Percentiles rank a stretch among this genome's conserved stretches.
These are phyloP conservation scores for Aurifilum marmelostoma DNA, from an alignment of 2,329 filamentous ascomycete species.

Conservation along the genomic window DNA sequence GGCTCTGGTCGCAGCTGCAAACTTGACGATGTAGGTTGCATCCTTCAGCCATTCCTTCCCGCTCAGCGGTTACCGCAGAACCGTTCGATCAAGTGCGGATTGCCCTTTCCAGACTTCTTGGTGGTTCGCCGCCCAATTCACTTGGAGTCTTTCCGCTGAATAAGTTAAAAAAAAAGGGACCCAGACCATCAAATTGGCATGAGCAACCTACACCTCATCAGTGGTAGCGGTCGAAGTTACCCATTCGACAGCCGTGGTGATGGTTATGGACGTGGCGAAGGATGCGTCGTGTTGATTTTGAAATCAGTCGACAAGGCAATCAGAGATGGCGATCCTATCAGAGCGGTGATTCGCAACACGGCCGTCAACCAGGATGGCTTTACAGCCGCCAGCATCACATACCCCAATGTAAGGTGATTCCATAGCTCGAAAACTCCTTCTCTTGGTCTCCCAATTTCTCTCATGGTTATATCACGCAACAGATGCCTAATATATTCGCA, in stretches of 20 bases:
- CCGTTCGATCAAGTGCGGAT: too few species aligned
- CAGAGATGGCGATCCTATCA: constrained; percentile 13
- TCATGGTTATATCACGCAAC: too few species aligned
- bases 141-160: too few species aligned
- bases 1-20: constrained; percentile 34
- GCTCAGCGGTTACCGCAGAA: too few species aligned
- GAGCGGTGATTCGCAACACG: constrained; percentile 33
- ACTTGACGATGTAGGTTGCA: constrained; percentile 19
- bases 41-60: too few species aligned
- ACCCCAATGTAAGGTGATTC: constrained; percentile 40
- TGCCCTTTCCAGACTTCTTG: too few species aligned
- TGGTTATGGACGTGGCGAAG: constrained; percentile 17
- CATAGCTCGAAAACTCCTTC: not conserved
- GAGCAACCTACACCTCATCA: constrained; percentile 42
- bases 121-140: too few species aligned
- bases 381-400: constrained; percentile 40
- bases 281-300: not conserved
- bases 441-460: not conserved
- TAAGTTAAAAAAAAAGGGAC: too few species aligned
- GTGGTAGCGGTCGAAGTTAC: constrained; percentile 35
- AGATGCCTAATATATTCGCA: too few species aligned
- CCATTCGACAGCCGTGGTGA: constrained; percentile 6
- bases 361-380: constrained; percentile 36
- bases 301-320: constrained; percentile 14
- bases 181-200: constrained; percentile 32